Conservation (phyloP, 1,284 basidiomycete species). For the Heterobasidion occidentale region DNA sequence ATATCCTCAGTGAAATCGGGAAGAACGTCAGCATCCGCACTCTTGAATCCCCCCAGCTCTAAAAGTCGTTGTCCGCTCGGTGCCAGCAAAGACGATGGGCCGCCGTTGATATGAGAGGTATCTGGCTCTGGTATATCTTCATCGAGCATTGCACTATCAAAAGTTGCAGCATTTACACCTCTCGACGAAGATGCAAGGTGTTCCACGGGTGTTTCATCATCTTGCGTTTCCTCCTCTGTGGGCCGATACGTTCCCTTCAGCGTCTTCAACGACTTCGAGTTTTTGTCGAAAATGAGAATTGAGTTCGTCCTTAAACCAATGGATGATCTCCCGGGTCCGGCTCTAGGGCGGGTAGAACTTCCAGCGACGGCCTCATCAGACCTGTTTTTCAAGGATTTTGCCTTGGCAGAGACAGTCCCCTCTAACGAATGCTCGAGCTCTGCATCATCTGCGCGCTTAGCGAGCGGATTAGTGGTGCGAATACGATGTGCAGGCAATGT, state of each 20-base stretch:
- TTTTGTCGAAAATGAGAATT: conserved; percentile 40
- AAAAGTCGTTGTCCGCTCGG: conserved; percentile 40
- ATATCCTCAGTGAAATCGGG: conserved; percentile 48
- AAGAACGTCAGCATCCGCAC: conserved; percentile 27
- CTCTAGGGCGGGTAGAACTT: conserved; percentile 21
- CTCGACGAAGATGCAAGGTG: conserved; percentile 7
- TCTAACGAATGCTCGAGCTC: neutral
- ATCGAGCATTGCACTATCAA: neutral
- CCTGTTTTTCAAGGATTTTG: neutral
- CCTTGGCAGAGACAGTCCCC: conserved; percentile 1
- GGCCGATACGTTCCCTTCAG: conserved; percentile 27
- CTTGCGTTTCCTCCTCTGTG: conserved; percentile 5
- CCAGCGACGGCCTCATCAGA: neutral
- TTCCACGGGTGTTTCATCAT: conserved; percentile 3
- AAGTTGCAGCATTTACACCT: neutral
- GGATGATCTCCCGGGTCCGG: conserved; percentile 41
- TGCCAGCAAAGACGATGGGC: conserved; percentile 1
- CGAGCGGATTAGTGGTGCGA: neutral
- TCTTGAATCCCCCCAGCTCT: conserved; percentile 33
- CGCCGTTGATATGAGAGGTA: conserved; percentile 3
- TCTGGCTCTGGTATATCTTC: neutral
- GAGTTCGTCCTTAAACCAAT: conserved; percentile 34
- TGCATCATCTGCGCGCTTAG: neutral
- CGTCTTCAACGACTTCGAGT: conserved; percentile 31
- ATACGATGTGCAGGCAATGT: neutral